phyloP scores from a whole-genome alignment of 2,329 filamentous ascomycete species.

The Exophiala sideris region DNA sequence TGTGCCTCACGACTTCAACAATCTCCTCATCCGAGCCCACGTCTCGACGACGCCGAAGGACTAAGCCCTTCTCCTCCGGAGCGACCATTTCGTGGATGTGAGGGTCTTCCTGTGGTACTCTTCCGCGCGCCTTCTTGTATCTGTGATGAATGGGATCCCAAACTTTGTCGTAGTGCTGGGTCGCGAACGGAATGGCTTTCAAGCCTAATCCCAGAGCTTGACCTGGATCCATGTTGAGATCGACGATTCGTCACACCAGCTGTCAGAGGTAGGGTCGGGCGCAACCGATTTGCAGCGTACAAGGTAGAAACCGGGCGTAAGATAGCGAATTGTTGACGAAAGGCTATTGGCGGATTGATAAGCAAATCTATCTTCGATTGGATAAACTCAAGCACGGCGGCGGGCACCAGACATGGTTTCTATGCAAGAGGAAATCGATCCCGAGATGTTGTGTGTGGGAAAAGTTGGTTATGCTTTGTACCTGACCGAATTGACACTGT shows the following conservation, averaged over 20 bases:
- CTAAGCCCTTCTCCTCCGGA: conserved; percentile 28
- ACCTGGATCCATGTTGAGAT: conserved; percentile 20
- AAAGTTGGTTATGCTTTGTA: not conserved
- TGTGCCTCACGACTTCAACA: conserved; percentile 27
- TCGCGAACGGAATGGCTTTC: conserved; percentile 22
- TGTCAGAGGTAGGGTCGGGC: not conserved
- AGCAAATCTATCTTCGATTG: conserved; percentile 4
- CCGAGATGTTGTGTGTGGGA: not conserved
- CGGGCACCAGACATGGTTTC: conserved; percentile 9
- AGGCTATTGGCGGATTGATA: conserved; percentile 11
- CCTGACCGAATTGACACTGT: not conserved
- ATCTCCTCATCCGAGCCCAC: conserved; percentile 30
- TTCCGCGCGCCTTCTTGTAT: conserved; percentile 23
- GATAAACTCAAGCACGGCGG: not conserved
- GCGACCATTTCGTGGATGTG: conserved; percentile 20
- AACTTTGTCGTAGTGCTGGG: conserved; percentile 26
- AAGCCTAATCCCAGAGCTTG: conserved; percentile 22
- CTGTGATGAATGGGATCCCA: conserved; percentile 22
- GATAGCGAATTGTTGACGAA: not conserved
- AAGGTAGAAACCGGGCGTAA: not conserved
- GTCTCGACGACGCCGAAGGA: conserved; percentile 26
- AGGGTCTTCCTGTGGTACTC: conserved; percentile 18
- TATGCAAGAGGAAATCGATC: not conserved
- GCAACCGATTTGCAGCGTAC: conserved; percentile 12
- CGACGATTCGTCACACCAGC: conserved; percentile 6